Evolutionary conservation across 306 rosid species (phyloP), one percentile per base, ranked within the genome.

Genomic region (Luffa aegyptiaca): DNA sequence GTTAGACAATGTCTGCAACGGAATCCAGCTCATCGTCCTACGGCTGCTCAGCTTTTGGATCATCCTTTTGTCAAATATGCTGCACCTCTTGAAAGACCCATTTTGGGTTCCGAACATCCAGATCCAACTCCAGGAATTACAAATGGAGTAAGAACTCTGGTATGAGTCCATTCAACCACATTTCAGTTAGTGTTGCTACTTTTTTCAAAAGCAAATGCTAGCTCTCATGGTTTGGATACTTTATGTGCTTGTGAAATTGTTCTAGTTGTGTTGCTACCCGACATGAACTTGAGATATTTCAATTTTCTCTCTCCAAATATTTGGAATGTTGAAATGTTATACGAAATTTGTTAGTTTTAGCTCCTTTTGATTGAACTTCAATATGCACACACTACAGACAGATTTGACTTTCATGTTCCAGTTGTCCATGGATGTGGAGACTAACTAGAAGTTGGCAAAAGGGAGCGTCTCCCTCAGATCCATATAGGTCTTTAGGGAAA

Each of bases 1-100:
- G 90, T 90, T 17, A 84, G 84, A 82, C 88, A 76, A 77, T 93
- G 98, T 85, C 87, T 93, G 91, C 96, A 90, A 80, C 88, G 97
- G 49, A 85, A 92, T 64, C 98, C 96, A 71, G 64, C 20, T 17
- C 59, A 84, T 53, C 97, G 98, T 46, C 97, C 89, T 55, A 55
- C 86, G 2, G 88, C 86, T 66, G 80, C 86, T 70, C 64, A 76
- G 68, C 88, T 87, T 82, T 83, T 88, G 81, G 86, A 89, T 79
- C 98, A 93, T 80, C 91, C 97, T 58, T 93, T 92, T 86, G 96
- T 93, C 41, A 88, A 84, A 79, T 79, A 82, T 82, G 91, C 80
- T 70, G 79, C 87, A 31, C 85, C 84, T 81, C 81, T 87, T 73
- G 97, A 90, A 80, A 87, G 92, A 84, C 84, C 88, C 74, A 82